Percentiles rank a stretch among this genome's conserved stretches.
These are phyloP conservation scores for Lachnellula suecica DNA, from an alignment of 2,329 filamentous ascomycete species.

Conservation along the genomic window DNA sequence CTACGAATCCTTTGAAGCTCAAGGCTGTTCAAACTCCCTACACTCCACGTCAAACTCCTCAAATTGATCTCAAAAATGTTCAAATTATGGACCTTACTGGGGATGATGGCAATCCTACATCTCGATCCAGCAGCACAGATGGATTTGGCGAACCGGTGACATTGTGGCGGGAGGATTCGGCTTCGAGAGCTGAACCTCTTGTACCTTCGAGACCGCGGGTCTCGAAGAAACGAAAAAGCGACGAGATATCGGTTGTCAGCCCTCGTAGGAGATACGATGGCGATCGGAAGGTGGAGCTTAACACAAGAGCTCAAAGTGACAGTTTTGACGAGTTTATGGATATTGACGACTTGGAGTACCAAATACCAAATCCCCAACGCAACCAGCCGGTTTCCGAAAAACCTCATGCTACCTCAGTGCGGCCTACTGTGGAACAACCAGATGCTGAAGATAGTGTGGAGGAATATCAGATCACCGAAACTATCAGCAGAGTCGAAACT, in stretches of 20 bases:
- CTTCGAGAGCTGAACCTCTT: conserved; percentile 29
- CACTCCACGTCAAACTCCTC: conserved; percentile 32
- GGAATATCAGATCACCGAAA: conserved; percentile 25
- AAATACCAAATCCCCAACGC: conserved; percentile 6
- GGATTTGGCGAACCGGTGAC: conserved; percentile 20
- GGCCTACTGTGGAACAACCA: conserved; percentile 16
- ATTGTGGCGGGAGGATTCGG: conserved; percentile 29
- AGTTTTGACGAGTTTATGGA: conserved; percentile 30
- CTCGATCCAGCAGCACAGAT: conserved; percentile 26
- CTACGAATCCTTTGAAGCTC: conserved; percentile 17
- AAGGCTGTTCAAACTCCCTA: conserved; percentile 31
- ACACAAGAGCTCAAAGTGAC: not conserved
- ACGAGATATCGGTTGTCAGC: conserved; percentile 24
- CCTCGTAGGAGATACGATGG: conserved; percentile 13
- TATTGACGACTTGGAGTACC: conserved; percentile 27
- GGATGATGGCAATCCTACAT: conserved; percentile 18
- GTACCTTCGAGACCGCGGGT: no score
- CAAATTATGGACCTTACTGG: conserved; percentile 33
- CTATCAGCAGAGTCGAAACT: conserved; percentile 25
- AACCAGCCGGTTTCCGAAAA: not conserved
- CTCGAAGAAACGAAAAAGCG: conserved; percentile 34
- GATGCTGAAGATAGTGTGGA: conserved; percentile 12
- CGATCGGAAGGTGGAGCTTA: not conserved
- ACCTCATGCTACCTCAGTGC: not conserved
- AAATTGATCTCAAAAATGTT: conserved; percentile 16